Evolutionary conservation across 257 asterid species (phyloP).

Genomic region (Solanum piurae): DNA sequence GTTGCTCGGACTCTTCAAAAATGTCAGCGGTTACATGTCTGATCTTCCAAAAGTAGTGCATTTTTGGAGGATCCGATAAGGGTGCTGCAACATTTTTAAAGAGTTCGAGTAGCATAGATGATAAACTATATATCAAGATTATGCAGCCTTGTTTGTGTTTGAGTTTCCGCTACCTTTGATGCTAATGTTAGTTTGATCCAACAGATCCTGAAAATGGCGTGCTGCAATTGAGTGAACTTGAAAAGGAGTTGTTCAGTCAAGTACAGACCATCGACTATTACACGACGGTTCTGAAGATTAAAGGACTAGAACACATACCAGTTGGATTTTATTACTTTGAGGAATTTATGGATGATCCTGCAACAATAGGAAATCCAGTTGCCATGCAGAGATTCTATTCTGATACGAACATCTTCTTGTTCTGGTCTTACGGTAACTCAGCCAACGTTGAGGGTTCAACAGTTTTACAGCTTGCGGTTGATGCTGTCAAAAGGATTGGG

Average conservation of each 20-base stretch:
- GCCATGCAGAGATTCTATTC: constrained; percentile 70
- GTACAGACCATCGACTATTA: constrained; percentile 66
- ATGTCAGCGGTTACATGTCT: background rate
- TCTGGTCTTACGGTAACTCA: constrained; percentile 85
- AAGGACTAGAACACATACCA: constrained; percentile 62
- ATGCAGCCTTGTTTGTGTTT: background rate
- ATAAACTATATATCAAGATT: background rate
- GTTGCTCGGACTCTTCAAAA: background rate
- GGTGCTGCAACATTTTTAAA: background rate
- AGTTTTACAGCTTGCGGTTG: constrained; percentile 45
- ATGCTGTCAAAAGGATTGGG: constrained; percentile 63
- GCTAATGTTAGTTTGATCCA: background rate
- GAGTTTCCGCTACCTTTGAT: background rate
- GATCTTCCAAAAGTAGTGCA: background rate
- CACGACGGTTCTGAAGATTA: constrained; percentile 73
- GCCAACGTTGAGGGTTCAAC: constrained; percentile 30
- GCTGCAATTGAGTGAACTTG: constrained; percentile 51
- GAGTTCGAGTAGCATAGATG: background rate
- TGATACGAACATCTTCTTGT: constrained; percentile 48
- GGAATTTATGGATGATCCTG: constrained; percentile 74
- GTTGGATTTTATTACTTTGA: constrained; percentile 71
- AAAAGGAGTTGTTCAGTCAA: constrained; percentile 52
- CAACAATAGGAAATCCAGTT: constrained; percentile 72
- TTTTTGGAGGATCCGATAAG: background rate
- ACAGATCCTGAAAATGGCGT: constrained; percentile 29